phyloP scores from a whole-genome alignment of 805 yeast species.

The Yarrowia bubula region DNA sequence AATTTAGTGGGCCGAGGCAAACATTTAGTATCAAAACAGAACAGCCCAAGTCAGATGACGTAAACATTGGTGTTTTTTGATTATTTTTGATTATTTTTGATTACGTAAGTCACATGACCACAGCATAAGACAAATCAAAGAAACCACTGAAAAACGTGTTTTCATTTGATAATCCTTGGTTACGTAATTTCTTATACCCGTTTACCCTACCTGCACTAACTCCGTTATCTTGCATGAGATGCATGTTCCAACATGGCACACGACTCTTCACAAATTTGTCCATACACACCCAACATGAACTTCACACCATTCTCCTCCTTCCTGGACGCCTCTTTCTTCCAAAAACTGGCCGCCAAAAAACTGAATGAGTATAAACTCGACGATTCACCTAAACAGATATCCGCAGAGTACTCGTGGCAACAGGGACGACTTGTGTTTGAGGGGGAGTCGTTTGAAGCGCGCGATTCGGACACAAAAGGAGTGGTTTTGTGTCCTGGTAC shows the following conservation, averaged over 20 bases:
- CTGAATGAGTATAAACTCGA: conserved; percentile 70
- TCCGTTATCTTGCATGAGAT: conserved; percentile 7
- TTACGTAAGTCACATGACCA: too few species aligned
- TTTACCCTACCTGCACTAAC: conserved; percentile 10
- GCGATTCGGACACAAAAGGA: conserved; percentile 17
- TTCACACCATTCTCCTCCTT: conserved; percentile 63
- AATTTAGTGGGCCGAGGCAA: too few species aligned
- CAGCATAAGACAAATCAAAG: too few species aligned
- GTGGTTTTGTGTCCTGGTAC: conserved; percentile 43
- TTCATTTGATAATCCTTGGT: too few species aligned
- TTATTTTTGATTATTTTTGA: too few species aligned
- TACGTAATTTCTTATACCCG: too few species aligned
- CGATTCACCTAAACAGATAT: conserved; percentile 33
- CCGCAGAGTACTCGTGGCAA: conserved; percentile 14
- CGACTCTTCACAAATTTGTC: too few species aligned
- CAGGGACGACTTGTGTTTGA: conserved; percentile 8
- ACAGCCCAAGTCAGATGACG: too few species aligned
- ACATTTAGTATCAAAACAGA: too few species aligned
- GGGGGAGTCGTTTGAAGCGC: conserved; percentile 34
- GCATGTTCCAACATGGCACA: neutral
- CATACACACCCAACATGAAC: too few species aligned
- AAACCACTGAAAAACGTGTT: too few species aligned
- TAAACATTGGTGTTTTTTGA: too few species aligned
- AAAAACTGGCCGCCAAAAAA: conserved; percentile 67
- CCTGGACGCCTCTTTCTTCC: conserved; percentile 85